Percentiles rank a stretch among this genome's conserved stretches.
These are phyloP conservation scores for Microglena sp. DNA, from an alignment of 139 green algal genomes.

Conservation along the genomic window DNA sequence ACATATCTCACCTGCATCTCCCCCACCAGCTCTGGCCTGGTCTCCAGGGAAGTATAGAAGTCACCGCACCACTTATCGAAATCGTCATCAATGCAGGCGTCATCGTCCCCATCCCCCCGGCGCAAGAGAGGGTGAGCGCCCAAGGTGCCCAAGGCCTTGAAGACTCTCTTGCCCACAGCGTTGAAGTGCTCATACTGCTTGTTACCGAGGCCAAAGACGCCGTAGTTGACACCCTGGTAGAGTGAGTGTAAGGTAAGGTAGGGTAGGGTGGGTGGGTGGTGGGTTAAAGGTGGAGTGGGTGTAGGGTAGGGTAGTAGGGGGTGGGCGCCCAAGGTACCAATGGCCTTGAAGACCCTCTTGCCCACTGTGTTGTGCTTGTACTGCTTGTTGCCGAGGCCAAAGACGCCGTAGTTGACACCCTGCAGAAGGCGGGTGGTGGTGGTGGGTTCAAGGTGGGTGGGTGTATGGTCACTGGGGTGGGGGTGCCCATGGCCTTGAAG, in stretches of 20 bases:
- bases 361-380: slow-evolving; percentile 93
- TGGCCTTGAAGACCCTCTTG: slow-evolving; percentile 56
- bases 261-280: too few species aligned
- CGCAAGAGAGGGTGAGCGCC: slow-evolving; percentile 55
- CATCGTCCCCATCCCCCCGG: slow-evolving; percentile 83
- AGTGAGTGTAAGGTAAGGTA: too few species aligned
- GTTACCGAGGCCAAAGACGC: slow-evolving; percentile 94
- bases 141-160: slow-evolving; percentile 54
- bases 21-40: slow-evolving; percentile 29
- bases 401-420: slow-evolving; percentile 70
- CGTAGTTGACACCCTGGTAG: slow-evolving; percentile 53
- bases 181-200: slow-evolving; percentile 98
- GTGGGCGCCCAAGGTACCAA: slow-evolving; percentile 59
- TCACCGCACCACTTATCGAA: slow-evolving; percentile 76
- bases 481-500: slow-evolving; percentile 47
- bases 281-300: too few species aligned
- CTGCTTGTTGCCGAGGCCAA: slow-evolving; percentile 94
- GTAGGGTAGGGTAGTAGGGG: too few species aligned
- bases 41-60: slow-evolving; percentile 53
- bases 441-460: too few species aligned
- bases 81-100: slow-evolving; percentile 81
- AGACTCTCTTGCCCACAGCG: slow-evolving; percentile 64
- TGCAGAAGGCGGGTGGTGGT: too few species aligned
- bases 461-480: too few species aligned
- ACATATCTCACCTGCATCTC: too few species aligned